Evolutionary conservation across 1,139 yeast species (phyloP).

Genomic region (Saccharomycopsis crataegensis): DNA sequence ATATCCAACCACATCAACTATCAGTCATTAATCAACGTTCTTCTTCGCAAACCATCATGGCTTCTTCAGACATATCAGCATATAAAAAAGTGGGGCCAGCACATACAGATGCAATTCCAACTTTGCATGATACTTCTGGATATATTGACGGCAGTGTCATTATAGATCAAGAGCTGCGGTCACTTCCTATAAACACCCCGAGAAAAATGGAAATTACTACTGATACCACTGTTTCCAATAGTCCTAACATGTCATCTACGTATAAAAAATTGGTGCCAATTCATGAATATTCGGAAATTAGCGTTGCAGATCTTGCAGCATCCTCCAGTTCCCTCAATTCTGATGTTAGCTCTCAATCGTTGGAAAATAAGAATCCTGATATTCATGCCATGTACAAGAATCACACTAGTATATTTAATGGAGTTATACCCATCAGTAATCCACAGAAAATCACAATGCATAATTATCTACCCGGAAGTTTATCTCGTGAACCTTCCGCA

Average conservation of each 20-base stretch:
- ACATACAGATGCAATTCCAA: no score
- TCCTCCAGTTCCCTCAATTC: background rate
- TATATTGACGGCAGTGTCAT: background rate
- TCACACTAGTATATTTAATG: background rate
- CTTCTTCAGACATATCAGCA: no score
- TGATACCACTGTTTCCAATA: no score
- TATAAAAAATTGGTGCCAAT: conserved; percentile 7
- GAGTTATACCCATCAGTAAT: no score
- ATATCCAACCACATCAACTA: no score
- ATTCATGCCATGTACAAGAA: background rate
- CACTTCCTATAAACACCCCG: no score
- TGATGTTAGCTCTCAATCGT: background rate
- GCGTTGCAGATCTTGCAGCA: background rate
- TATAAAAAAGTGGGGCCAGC: no score
- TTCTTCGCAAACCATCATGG: no score
- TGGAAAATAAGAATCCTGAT: background rate
- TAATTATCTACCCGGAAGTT: background rate
- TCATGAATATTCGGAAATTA: conserved; percentile 8
- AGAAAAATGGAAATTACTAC: no score
- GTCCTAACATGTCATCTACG: background rate
- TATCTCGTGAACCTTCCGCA: no score
- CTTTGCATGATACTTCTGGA: background rate
- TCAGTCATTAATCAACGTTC: no score
- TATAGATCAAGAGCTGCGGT: no score
- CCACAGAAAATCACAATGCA: background rate